phyloP scores from a whole-genome alignment of 768 basidiomycete genomes.

The Dacryopinax spathularia region DNA sequence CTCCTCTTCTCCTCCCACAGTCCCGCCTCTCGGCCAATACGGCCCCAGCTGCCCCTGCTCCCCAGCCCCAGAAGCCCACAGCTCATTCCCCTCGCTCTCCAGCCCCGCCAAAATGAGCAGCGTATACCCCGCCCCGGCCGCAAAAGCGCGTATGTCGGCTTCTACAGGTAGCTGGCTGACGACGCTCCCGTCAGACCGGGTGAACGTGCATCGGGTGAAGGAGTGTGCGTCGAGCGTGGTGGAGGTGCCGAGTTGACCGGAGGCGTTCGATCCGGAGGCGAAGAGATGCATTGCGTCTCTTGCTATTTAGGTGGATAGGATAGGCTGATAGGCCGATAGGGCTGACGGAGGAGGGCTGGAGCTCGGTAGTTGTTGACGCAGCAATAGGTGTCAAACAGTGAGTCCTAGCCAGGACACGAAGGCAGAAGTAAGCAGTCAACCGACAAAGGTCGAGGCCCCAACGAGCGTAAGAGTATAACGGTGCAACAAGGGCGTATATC shows the following conservation, averaged over 20 bases:
- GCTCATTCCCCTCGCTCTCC: constrained; percentile 21
- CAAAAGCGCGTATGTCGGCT: constrained; percentile 34
- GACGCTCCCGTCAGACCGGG: constrained; percentile 1
- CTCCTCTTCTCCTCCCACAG: too few species aligned
- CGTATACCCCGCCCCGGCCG: constrained; percentile 68
- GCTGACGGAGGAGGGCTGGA: too few species aligned
- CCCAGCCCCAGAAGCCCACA: constrained; percentile 71
- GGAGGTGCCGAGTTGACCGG: constrained; percentile 34
- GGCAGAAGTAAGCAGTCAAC: too few species aligned
- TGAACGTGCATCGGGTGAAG: constrained; percentile 29
- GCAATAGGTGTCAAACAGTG: too few species aligned
- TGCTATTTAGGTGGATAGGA: too few species aligned
- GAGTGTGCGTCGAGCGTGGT: constrained; percentile 27
- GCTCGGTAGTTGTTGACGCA: too few species aligned
- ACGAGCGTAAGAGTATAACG: too few species aligned
- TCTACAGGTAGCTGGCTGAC: neutral
- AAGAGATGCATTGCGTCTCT: constrained; percentile 18
- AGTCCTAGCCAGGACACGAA: too few species aligned
- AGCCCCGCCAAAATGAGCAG: constrained; percentile 41
- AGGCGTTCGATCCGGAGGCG: constrained; percentile 37
- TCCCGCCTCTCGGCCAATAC: constrained; percentile 5
- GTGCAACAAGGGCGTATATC: too few species aligned
- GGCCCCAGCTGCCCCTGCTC: constrained; percentile 55
- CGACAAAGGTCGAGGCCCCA: too few species aligned
- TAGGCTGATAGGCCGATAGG: too few species aligned